Percentiles rank a stretch among this genome's conserved stretches.
phyloP scores from a whole-genome alignment of 345 rosid species.

The Arabidopsis arenosa region DNA sequence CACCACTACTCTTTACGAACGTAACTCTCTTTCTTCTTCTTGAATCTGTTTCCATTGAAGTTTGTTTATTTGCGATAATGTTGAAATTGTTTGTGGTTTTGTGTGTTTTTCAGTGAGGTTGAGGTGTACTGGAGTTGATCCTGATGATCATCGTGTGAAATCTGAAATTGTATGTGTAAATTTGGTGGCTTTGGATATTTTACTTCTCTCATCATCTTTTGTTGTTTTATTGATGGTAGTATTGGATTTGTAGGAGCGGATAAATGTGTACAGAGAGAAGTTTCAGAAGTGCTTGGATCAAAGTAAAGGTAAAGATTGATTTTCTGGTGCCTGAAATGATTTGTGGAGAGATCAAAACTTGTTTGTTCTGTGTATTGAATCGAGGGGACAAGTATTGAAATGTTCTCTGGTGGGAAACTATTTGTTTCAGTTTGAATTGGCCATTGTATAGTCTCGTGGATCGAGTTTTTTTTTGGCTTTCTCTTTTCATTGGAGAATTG shows the following conservation, averaged over 20 bases:
- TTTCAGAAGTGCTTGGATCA: conserved; percentile 58
- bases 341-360: conserved; percentile 21
- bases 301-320: conserved; percentile 65
- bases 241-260: conserved; percentile 61
- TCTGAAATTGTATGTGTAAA: conserved; percentile 73
- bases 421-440: not conserved
- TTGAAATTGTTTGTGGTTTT: conserved; percentile 1
- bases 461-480: not conserved
- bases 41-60: not conserved
- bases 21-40: conserved; percentile 44
- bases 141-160: conserved; percentile 83
- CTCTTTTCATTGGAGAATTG: not conserved
- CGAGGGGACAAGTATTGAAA: not conserved
- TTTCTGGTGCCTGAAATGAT: not conserved
- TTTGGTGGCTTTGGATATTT: conserved; percentile 25
- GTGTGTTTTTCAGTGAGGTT: conserved; percentile 70
- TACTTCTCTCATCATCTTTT: conserved; percentile 5
- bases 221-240: conserved; percentile 14
- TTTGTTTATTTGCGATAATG: conserved; percentile 10
- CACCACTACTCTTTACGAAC: conserved; percentile 62
- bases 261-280: conserved; percentile 74
- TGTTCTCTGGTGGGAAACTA: not conserved
- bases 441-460: conserved; percentile 22
- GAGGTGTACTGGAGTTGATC: conserved; percentile 79
- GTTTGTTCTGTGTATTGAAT: conserved; percentile 12